Evolutionary conservation across 495 filamentous ascomycete species (phyloP).

Genomic region (Immersiella caudata): DNA sequence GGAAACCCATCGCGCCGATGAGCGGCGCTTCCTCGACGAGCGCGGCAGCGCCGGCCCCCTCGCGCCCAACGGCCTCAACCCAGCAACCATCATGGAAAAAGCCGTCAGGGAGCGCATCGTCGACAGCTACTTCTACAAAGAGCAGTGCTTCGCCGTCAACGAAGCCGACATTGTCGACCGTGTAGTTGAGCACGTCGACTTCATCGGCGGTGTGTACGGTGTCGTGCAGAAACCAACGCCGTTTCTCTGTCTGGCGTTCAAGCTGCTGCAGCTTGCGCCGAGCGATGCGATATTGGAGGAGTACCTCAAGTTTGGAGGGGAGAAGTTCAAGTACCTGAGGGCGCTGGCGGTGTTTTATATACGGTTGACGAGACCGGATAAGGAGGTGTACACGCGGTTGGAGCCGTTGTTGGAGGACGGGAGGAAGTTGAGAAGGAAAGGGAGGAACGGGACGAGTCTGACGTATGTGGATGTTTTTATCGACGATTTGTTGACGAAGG

Average conservation of each 20-base stretch:
- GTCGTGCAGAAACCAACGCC: constrained; percentile 80
- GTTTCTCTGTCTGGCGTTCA: constrained; percentile 94
- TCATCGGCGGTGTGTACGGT: constrained; percentile 85
- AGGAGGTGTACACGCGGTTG: constrained; percentile 75
- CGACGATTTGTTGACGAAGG: constrained; percentile 87
- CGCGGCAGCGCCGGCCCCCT: constrained; percentile 59
- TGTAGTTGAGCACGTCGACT: constrained; percentile 75
- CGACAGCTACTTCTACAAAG: constrained; percentile 96
- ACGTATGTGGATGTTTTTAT: constrained; percentile 92
- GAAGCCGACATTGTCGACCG: constrained; percentile 88
- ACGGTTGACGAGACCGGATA: constrained; percentile 80
- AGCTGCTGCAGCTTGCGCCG: constrained; percentile 87
- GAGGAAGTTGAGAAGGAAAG: constrained; percentile 77
- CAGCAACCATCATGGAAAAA: constrained; percentile 87
- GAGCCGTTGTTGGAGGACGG: constrained; percentile 84
- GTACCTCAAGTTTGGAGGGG: constrained; percentile 72
- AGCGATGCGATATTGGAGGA: constrained; percentile 75
- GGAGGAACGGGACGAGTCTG: constrained; percentile 68
- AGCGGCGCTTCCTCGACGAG: constrained; percentile 75
- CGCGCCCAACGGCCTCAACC: constrained; percentile 75
- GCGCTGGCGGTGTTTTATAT: constrained; percentile 91
- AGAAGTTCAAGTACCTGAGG: constrained; percentile 87
- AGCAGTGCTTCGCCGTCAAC: constrained; percentile 96
- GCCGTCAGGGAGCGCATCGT: constrained; percentile 92
- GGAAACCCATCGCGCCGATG: constrained; percentile 68